Percentiles rank a stretch among this genome's conserved stretches.
phyloP scores from a whole-genome alignment of 345 rosid genomes.

The Salix koriyanagi region DNA sequence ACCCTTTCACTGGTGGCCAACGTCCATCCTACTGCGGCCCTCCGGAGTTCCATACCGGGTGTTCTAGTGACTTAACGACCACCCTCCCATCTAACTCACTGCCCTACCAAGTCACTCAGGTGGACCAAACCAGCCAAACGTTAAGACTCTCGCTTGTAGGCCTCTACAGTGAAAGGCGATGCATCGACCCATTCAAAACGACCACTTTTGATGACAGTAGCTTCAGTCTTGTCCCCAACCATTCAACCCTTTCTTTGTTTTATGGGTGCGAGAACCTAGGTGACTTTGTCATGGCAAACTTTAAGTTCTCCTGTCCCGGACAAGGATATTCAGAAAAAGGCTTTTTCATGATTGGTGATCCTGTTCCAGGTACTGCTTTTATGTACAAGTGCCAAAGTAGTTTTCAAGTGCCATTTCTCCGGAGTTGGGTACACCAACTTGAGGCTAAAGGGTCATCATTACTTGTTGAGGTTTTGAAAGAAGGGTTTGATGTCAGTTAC shows the following conservation, averaged over 20 bases:
- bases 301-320: constrained; percentile 20
- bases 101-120: constrained; percentile 19
- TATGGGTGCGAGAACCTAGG: background rate
- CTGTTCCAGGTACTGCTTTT: too few relatives aligned
- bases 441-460: background rate
- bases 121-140: constrained; percentile 18
- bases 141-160: constrained; percentile 30
- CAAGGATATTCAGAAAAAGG: background rate
- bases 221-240: too few relatives aligned
- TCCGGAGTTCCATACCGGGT: constrained; percentile 33
- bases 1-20: constrained; percentile 46
- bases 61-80: constrained; percentile 10
- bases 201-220: too few relatives aligned
- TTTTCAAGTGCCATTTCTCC: constrained; percentile 17
- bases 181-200: constrained; percentile 1
- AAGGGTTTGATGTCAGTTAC: constrained; percentile 34
- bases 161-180: constrained; percentile 20
- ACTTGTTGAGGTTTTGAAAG: constrained; percentile 31
- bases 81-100: constrained; percentile 13
- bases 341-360: constrained; percentile 21
- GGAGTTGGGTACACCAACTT: constrained; percentile 1
- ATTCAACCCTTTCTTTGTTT: too few relatives aligned
- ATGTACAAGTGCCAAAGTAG: background rate
- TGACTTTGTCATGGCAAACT: background rate
- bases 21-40: constrained; percentile 47